These are phyloP conservation scores for Nitzschia sp. DNA, from an alignment of 108 stramenopile genomes.

Conservation along the genomic window DNA sequence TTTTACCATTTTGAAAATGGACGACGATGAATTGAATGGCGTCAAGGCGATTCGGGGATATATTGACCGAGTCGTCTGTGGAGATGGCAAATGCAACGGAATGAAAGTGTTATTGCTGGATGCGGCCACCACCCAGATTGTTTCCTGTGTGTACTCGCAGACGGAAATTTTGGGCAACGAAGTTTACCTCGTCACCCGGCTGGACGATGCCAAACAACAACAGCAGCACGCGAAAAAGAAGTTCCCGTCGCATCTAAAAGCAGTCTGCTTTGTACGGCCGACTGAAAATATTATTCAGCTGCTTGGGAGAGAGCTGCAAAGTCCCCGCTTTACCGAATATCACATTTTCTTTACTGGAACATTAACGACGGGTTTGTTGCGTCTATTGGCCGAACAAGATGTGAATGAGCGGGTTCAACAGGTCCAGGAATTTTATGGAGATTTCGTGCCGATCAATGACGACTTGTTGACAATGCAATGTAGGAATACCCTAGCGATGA, in stretches of 20 bases:
- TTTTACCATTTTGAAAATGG: neutral
- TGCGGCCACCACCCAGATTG: slow-evolving; percentile 86
- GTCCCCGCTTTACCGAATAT: slow-evolving; percentile 92
- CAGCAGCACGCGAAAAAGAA: slow-evolving; percentile 33
- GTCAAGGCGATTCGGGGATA: slow-evolving; percentile 79
- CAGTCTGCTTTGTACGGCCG: slow-evolving; percentile 92
- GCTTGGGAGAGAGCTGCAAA: slow-evolving; percentile 77
- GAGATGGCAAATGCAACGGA: slow-evolving; percentile 69
- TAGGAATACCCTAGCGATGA: slow-evolving; percentile 78
- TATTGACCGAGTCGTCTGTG: slow-evolving; percentile 88
- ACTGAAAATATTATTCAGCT: slow-evolving; percentile 81
- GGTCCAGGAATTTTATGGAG: slow-evolving; percentile 98
- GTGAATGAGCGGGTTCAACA: slow-evolving; percentile 81
- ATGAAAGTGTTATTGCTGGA: slow-evolving; percentile 98
- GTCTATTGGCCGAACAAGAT: slow-evolving; percentile 92
- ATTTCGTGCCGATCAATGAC: slow-evolving; percentile 95
- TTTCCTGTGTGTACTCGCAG: slow-evolving; percentile 88
- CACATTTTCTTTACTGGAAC: slow-evolving; percentile 97
- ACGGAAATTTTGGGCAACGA: slow-evolving; percentile 86
- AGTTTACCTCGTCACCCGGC: slow-evolving; percentile 80
- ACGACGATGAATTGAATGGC: slow-evolving; percentile 67
- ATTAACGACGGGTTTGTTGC: slow-evolving; percentile 67
- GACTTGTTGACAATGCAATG: slow-evolving; percentile 92
- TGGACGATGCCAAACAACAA: slow-evolving; percentile 52
- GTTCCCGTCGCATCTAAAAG: slow-evolving; percentile 88